Conservation (phyloP, 768 basidiomycete species). For the Podaxis sp. region DNA sequence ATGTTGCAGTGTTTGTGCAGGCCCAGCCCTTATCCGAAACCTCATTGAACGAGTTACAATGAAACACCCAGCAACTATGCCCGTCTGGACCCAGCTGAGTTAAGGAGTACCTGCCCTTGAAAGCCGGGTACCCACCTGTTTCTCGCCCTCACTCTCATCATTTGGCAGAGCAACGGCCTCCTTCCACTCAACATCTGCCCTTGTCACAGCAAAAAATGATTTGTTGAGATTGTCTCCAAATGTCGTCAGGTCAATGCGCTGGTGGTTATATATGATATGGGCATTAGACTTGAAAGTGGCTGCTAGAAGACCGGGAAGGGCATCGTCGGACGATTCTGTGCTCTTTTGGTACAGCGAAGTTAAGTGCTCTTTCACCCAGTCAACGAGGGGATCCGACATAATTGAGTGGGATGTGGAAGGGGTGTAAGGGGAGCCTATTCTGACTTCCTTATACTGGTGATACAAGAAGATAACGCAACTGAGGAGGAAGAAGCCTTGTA, state of each 20-base stretch:
- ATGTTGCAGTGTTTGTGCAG: conserved; percentile 31
- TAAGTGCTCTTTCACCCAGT: conserved; percentile 1
- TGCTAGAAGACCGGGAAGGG: neutral
- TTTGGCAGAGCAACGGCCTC: conserved; percentile 21
- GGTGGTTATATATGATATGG: conserved; percentile 24
- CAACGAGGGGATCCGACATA: conserved; percentile 3
- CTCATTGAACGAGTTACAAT: conserved; percentile 37
- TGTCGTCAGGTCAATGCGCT: conserved; percentile 19
- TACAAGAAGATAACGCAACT: neutral
- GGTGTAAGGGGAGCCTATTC: neutral
- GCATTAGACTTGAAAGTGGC: neutral
- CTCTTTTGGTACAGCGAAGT: neutral
- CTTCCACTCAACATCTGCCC: conserved; percentile 32
- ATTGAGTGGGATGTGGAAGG: neutral
- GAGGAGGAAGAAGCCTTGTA: neutral
- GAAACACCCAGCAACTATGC: conserved; percentile 38
- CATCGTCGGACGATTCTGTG: neutral
- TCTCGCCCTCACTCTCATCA: conserved; percentile 13
- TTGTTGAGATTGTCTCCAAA: conserved; percentile 25
- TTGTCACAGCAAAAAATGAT: conserved; percentile 19
- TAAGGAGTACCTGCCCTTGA: neutral
- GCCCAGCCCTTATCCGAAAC: conserved; percentile 37
- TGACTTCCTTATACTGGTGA: neutral
- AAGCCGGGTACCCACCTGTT: conserved; percentile 7
- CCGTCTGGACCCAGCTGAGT: conserved; percentile 20